phyloP scores from a whole-genome alignment of 257 asterid species.

The Cinchona pubescens region DNA sequence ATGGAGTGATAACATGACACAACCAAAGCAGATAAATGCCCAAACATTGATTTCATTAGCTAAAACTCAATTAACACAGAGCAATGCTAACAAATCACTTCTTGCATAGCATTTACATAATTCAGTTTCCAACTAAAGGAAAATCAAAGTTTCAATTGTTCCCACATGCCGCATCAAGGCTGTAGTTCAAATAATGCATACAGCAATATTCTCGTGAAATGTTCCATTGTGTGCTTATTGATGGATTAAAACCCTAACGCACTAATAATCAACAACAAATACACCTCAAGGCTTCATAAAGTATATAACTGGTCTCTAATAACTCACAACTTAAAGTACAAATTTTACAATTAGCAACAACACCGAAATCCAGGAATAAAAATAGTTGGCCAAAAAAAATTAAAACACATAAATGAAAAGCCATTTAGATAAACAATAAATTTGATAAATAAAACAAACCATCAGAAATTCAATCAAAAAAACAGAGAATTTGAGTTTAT shows the following conservation, averaged over 20 bases:
- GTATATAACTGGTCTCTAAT: not conserved
- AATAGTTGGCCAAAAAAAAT: not conserved
- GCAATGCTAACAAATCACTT: not conserved
- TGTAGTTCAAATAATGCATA: not conserved
- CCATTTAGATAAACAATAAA: conserved; percentile 13
- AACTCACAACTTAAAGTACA: not conserved
- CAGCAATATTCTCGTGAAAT: not conserved
- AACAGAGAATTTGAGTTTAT: conserved; percentile 26
- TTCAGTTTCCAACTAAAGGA: not conserved
- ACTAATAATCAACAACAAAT: not conserved
- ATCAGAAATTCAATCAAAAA: conserved; percentile 4
- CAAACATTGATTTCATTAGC: not conserved
- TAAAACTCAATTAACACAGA: not conserved
- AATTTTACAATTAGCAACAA: not conserved
- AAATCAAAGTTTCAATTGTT: not conserved
- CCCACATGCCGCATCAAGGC: not conserved
- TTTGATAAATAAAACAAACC: conserved; percentile 10
- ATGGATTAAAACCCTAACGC: not conserved
- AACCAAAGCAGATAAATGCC: not conserved
- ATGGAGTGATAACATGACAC: not conserved
- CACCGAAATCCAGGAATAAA: not conserved
- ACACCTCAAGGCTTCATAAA: not conserved
- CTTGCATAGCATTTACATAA: not conserved
- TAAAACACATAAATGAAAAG: conserved; percentile 6
- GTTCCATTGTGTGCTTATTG: not conserved